Evolutionary conservation across 2,329 filamentous ascomycete species (phyloP), one percentile per base, ranked within the genome.

Genomic region (Pseudopithomyces chartarum): DNA sequence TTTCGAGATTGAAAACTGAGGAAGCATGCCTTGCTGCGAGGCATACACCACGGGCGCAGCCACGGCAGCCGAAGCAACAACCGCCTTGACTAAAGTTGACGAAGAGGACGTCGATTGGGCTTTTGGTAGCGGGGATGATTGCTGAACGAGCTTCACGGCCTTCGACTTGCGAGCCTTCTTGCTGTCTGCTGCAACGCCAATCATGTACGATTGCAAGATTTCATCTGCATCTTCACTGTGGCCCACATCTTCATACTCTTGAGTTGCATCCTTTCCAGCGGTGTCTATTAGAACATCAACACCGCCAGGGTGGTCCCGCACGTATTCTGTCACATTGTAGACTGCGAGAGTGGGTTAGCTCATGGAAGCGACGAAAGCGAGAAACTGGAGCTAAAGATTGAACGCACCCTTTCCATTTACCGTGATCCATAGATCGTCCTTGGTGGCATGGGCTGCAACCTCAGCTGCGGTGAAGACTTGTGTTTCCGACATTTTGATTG

Each of bases 261-360:
- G 68, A 1, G 78, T 80, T 1, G 76, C 78, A 57, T 80, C 78
- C 40, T 66, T 68, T 22, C 79, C 79, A 33, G 76, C 79, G 40
- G 75, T 65, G 50, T 80, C 76, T 29, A 73, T 45, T 1, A 81
- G 65, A 13, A 77, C 67, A 6, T 79, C 78, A 36, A 64, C 65
- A 15, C 79, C 79, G 15, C 68, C 67, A 10, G 86, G 86, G 58
- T 88, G 86, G 55, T 88, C 85, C 22, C 82, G 73, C 1, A 84
- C 58, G 59, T 87, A 88, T 42, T 80, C 78, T 1, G 85, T 82
- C 11, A 87, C 74, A 67, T 88, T 77, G 63, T 86, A 87, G 1
- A 88, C 85, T 74, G 49, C 26, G 15, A 58, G 58, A 53, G 52
- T 55, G 2, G 3, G 54, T 61, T 34, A 61, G 49, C n/a, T 3